These are phyloP conservation scores for Aspergillus haitiensis DNA, from an alignment of 495 filamentous ascomycete species.

Conservation along the genomic window DNA sequence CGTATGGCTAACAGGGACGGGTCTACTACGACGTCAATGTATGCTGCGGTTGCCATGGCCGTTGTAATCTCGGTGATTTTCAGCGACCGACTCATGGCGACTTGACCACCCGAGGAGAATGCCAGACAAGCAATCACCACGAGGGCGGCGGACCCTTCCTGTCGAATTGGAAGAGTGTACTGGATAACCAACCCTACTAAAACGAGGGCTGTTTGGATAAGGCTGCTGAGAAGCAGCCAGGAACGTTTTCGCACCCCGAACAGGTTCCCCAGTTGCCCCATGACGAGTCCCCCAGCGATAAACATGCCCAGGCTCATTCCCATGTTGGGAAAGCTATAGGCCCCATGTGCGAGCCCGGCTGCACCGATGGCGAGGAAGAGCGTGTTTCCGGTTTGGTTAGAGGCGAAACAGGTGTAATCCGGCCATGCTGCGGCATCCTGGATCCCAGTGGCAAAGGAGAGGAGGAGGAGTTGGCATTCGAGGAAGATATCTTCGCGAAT, in stretches of 20 bases:
- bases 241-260: slow-evolving; percentile 49
- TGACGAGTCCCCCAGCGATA: slow-evolving; percentile 51
- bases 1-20: slow-evolving; percentile 38
- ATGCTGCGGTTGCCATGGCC: slow-evolving; percentile 68
- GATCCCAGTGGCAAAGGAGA: slow-evolving; percentile 46
- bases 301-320: slow-evolving; percentile 55
- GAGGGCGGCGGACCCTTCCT: slow-evolving; percentile 38
- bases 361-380: slow-evolving; percentile 55
- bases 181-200: slow-evolving; percentile 52
- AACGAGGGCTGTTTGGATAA: slow-evolving; percentile 56
- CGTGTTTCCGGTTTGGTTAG: slow-evolving; percentile 66
- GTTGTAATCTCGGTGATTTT: slow-evolving; percentile 63
- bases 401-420: slow-evolving; percentile 64
- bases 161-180: slow-evolving; percentile 33
- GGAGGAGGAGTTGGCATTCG: slow-evolving; percentile 35
- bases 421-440: slow-evolving; percentile 62
- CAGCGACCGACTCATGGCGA: slow-evolving; percentile 55
- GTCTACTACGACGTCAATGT: slow-evolving; percentile 61
- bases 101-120: slow-evolving; percentile 57
- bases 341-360: slow-evolving; percentile 44
- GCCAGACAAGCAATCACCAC: slow-evolving; percentile 53
- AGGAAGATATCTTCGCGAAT: slow-evolving; percentile 27
- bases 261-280: slow-evolving; percentile 56
- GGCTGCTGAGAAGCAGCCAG: slow-evolving; percentile 54
- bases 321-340: slow-evolving; percentile 47